A percentile compares a stretch with the other conserved stretches of the same genome.
phyloP scores from a whole-genome alignment of 208 protist genomes.

The Wallacemonas collosoma region DNA sequence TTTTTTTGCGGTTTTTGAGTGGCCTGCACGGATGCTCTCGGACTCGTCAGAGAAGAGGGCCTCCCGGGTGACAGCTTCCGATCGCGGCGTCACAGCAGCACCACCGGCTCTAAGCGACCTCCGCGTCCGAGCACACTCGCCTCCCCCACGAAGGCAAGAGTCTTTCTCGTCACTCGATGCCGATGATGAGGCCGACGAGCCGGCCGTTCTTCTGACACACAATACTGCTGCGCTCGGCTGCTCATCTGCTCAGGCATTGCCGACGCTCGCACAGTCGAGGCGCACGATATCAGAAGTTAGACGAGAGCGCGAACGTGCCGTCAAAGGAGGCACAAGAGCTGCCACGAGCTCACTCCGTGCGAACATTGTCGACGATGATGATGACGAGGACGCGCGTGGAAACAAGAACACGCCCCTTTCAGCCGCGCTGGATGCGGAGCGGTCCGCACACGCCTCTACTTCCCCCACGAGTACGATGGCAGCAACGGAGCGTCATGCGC shows the following conservation, averaged over 20 bases:
- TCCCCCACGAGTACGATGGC: background rate
- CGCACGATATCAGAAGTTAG: slow-evolving; percentile 19
- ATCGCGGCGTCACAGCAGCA: no score
- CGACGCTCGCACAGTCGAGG: background rate
- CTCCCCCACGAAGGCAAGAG: background rate
- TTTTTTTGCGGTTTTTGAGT: no score
- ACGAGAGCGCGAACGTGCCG: slow-evolving; percentile 2
- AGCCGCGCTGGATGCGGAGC: background rate
- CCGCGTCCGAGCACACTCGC: background rate
- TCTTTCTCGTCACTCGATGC: slow-evolving; percentile 18
- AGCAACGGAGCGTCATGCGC: no score
- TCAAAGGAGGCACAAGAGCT: background rate
- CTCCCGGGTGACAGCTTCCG: no score
- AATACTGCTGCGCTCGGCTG: background rate
- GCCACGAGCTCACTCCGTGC: background rate
- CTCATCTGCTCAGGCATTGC: background rate
- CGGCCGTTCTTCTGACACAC: background rate
- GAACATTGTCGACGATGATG: slow-evolving; percentile 1
- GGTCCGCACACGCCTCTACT: background rate
- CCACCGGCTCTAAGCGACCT: slow-evolving; percentile 1
- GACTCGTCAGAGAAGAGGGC: background rate
- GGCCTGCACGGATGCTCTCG: background rate
- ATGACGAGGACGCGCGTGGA: slow-evolving; percentile 16
- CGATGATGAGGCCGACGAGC: slow-evolving; percentile 15
- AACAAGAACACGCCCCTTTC: background rate